Conservation (phyloP, 768 basidiomycete genomes). For the Leucocoprinus sp. region DNA sequence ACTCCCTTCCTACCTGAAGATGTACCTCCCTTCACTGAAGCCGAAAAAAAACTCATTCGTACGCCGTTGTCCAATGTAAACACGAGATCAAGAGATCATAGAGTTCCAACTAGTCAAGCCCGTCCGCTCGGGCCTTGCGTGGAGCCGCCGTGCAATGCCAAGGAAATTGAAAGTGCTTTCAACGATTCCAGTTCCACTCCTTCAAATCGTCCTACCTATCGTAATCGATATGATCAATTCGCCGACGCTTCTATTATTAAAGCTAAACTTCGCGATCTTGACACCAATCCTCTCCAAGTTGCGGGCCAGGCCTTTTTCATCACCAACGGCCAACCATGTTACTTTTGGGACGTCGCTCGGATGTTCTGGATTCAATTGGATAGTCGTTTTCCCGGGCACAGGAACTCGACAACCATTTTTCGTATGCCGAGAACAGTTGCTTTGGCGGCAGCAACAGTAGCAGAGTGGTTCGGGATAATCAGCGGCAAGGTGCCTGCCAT, state of each 20-base stretch:
- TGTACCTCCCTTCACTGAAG: slow-evolving; percentile 31
- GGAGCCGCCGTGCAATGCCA: slow-evolving; percentile 48
- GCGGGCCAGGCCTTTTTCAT: slow-evolving; percentile 95
- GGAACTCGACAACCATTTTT: slow-evolving; percentile 28
- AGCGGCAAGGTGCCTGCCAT: slow-evolving; percentile 77
- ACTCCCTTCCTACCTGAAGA: slow-evolving; percentile 28
- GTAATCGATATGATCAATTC: slow-evolving; percentile 79
- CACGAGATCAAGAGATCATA: slow-evolving; percentile 53
- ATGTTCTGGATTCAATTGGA: slow-evolving; percentile 70
- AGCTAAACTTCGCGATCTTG: slow-evolving; percentile 34
- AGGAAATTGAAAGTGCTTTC: slow-evolving; percentile 50
- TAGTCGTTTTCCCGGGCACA: slow-evolving; percentile 47
- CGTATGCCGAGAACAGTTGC: slow-evolving; percentile 59
- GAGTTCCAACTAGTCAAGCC: slow-evolving; percentile 71
- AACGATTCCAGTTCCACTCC: slow-evolving; percentile 33
- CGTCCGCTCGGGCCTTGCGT: slow-evolving; percentile 81
- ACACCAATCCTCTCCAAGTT: slow-evolving; percentile 59
- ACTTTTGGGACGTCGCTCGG: slow-evolving; percentile 93
- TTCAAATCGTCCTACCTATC: slow-evolving; percentile 47
- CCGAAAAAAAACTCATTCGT: slow-evolving; percentile 34
- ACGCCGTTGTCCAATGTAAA: slow-evolving; percentile 54
- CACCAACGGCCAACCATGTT: slow-evolving; percentile 92
- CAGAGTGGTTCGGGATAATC: slow-evolving; percentile 69
- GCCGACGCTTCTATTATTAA: slow-evolving; percentile 48
- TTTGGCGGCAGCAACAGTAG: slow-evolving; percentile 57